Base-by-base conservation (phyloP, 2,329 filamentous ascomycete species). In the Sarocladium kiliense region DNA sequence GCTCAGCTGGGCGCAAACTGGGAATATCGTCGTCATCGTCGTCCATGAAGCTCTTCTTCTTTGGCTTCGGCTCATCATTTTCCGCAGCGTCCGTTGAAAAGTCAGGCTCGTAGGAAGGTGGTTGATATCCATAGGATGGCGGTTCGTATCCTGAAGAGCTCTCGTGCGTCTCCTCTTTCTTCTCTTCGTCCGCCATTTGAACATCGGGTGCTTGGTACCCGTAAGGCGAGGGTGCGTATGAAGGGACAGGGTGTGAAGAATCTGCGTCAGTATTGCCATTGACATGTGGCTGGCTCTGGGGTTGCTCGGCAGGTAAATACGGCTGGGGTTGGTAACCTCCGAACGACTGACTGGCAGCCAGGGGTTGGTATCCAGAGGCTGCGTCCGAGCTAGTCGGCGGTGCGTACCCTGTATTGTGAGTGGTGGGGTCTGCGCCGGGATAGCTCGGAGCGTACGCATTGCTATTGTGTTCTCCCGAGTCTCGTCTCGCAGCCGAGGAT, bases 21-120 rank as follows among this genome's bases (percentile, higher is more conserved):
- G 83, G 75, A 42, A 88, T 79, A 57, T 88, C 83, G 23, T 90
- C 88, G 12, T 91, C 87, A 26, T 93, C 89, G 60, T 93, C 87
- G 64, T 93, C 87, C 80, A 94, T 89, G 63, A 91, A 85, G 21
- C 82, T 84, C 68, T 88, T 91, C 73, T 89, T 89, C 71, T 89
- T 89, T 0, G 80, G 76, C 62, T 82, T 86, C 6, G 80, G 75
- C 23, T 76, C 70, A 12, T 79, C 75, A 5, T 71, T 69, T 2
- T 74, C 66, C 14, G 65, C 63, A 21, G 67, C 69, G 18, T 75
- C 73, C 23, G n/a, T 19, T 27, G 45, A 25, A 1, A 72, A 66
- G 5, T 77, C 75, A 2, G 82, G 77, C 23, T 85, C 77, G 47
- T 82, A 79, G 1, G 81, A 79, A 0, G 80, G 80, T 2, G 81